These are phyloP conservation scores for Mucor velutinosus DNA, from an alignment of 371 early-diverging fungal genomes.

Conservation along the genomic window DNA sequence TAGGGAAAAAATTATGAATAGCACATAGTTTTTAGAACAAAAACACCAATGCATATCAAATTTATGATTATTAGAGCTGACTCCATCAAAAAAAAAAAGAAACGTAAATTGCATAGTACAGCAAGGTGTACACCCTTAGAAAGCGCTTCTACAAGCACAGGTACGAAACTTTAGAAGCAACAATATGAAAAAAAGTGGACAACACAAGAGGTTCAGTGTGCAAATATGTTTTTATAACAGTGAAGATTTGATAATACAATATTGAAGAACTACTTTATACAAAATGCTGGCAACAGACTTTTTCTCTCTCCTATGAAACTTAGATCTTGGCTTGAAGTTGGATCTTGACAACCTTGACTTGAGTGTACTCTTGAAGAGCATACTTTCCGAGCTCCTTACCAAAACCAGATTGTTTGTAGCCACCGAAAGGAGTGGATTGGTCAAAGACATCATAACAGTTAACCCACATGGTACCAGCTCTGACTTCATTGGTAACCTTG, in stretches of 20 bases:
- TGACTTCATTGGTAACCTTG: slow-evolving; percentile 61
- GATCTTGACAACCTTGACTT: slow-evolving; percentile 66
- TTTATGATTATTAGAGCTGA: too few species aligned
- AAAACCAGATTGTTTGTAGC: slow-evolving; percentile 83
- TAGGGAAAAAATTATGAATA: too few species aligned
- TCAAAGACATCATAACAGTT: slow-evolving; percentile 44
- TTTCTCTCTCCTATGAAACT: not conserved
- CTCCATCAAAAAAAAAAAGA: too few species aligned
- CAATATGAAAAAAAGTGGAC: too few species aligned
- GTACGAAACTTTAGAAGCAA: too few species aligned
- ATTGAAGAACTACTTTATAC: not conserved
- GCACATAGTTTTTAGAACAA: too few species aligned
- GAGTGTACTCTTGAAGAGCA: slow-evolving; percentile 68
- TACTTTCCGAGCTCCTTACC: slow-evolving; percentile 78
- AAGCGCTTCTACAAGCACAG: too few species aligned
- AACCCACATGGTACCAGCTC: slow-evolving; percentile 80
- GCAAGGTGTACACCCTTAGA: too few species aligned
- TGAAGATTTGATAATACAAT: not conserved
- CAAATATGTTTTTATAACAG: too few species aligned
- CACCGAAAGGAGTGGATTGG: slow-evolving; percentile 80
- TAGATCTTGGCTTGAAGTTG: not conserved
- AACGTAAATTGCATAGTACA: too few species aligned
- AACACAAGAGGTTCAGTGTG: too few species aligned
- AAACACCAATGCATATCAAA: too few species aligned
- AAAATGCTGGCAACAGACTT: not conserved